Percentiles rank a stretch among this genome's conserved stretches.
These are phyloP conservation scores for Epichloe hybrida DNA, from an alignment of 2,329 filamentous ascomycete genomes.

Conservation along the genomic window DNA sequence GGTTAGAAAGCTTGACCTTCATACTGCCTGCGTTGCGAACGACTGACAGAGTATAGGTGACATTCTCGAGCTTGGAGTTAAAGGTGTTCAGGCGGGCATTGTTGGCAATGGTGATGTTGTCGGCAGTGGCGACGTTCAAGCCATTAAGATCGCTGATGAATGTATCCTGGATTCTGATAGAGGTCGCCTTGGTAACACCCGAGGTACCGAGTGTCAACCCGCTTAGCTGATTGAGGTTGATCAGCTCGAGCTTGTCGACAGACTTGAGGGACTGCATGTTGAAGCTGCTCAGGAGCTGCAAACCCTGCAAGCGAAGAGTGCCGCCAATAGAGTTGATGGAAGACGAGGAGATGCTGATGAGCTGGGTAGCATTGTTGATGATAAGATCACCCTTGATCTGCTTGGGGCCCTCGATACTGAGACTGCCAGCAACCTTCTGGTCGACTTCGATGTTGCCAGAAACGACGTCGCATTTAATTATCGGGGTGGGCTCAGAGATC, in stretches of 20 bases:
- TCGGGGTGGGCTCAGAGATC: constrained; percentile 47
- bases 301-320: constrained; percentile 53
- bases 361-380: constrained; percentile 42
- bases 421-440: constrained; percentile 36
- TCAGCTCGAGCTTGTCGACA: constrained; percentile 57
- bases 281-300: constrained; percentile 56
- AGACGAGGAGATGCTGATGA: constrained; percentile 49
- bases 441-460: constrained; percentile 55
- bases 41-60: constrained; percentile 58
- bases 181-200: constrained; percentile 51
- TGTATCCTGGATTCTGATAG: constrained; percentile 73
- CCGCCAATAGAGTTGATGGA: constrained; percentile 53
- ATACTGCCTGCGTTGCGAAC: constrained; percentile 68
- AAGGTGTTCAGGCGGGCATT: constrained; percentile 68
- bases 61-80: constrained; percentile 63
- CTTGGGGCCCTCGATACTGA: constrained; percentile 49
- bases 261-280: constrained; percentile 49
- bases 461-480: constrained; percentile 55
- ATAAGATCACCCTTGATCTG: constrained; percentile 44
- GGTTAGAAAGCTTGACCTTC: constrained; percentile 60
- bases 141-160: constrained; percentile 64
- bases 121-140: constrained; percentile 64
- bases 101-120: constrained; percentile 74
- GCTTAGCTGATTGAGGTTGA: constrained; percentile 51
- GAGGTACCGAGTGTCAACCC: constrained; percentile 33